Base-by-base conservation (phyloP, 108 stramenopile species). In the Skeletonema potamos region DNA sequence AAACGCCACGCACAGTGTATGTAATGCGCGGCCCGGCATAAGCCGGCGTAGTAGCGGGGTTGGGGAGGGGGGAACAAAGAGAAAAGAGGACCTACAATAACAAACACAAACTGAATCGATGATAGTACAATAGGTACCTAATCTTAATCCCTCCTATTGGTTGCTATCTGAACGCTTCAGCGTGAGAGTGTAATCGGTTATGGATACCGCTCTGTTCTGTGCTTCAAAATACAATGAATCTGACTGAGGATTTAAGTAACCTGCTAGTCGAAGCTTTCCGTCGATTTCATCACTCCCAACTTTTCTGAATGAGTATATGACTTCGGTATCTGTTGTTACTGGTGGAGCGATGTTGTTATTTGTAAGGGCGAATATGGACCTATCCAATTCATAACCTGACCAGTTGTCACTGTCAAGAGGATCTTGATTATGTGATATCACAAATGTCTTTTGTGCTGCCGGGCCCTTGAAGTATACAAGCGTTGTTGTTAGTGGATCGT, bases 281-380 rank as follows among this genome's bases (percentile, higher is more conserved):
- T 68, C 65, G 0, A 92, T 82, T 39, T 22, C 57, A 26, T 67
- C 81, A 27, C 76, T 73, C 17, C 77, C 82, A 30, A 79, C 20
- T 43, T 58, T 43, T 58, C 84, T 83, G 56, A 93, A 88, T 20
- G 77, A 76, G 76, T 87, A 89, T 24, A 93, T 74, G 30, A 70
- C 68, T 77, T 93, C 92, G 0, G 89, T 81, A 73, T 93, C 92
- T 9, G 92, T 90, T 13, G 87, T 89, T 26, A 93, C 80, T 26
- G 92, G 92, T 26, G 92, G 92, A 1, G 90, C 88, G 27, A 90
- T 91, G 65, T 84, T 93, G 36, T 86, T 71, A 74, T 93, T 93
- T 29, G 92, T 93, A 55, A 93, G 67, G 6, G 92, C 89, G 82
- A 93, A 93, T 62, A 93, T 91, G 29, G 87, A 82, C 66, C 92